Base-by-base conservation (phyloP, 371 early-diverging fungal species). In the Mucor mucedo region DNA sequence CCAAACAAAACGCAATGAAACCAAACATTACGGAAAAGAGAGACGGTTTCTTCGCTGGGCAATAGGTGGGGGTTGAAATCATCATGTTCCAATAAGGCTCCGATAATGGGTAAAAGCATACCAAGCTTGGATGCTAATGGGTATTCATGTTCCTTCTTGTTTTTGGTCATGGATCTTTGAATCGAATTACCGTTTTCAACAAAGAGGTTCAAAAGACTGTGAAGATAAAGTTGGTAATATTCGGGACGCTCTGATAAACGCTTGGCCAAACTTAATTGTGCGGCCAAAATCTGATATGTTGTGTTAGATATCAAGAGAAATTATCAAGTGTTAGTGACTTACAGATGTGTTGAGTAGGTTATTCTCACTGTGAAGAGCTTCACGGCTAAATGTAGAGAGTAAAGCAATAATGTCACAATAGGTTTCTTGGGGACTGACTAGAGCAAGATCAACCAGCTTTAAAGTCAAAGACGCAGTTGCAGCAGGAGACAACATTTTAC, bases 21-120 rank as follows among this genome's bases (percentile, higher is more conserved):
- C 98, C 98, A 98, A 13, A 91, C 78, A 68, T 94, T 94, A 39
- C 97, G 86, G 81, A 94, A 94, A 14, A 90, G 75, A 39, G 85
- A 74, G 0, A 87, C 84, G 5, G 87, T 76, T 53, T 93, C 95
- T 16, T 85, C 84, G 21, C 80, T 80, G 1, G 89, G 82, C 3
- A 75, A 75, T 16, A 83, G 62, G 50, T 89, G 89, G 7, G 85
- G 85, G n/a, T 85, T 73, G 60, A 91, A 91, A 45, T 86, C 84
- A 5, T 77, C 65, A 28, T 88, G 87, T 8, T 78, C 73, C 21
- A 91, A 71, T 9, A 92, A 77, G 14, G 85, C 77, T 16, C 82
- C 77, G 2, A 94, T 58, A 0, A 93, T 82, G 2, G 91, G 90
- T 50, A 92, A 72, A 13, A 87, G 83, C 52, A 81, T 77, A 6